Conservation (phyloP, 1,139 yeast species). For the Lodderomyces beijingensis region DNA sequence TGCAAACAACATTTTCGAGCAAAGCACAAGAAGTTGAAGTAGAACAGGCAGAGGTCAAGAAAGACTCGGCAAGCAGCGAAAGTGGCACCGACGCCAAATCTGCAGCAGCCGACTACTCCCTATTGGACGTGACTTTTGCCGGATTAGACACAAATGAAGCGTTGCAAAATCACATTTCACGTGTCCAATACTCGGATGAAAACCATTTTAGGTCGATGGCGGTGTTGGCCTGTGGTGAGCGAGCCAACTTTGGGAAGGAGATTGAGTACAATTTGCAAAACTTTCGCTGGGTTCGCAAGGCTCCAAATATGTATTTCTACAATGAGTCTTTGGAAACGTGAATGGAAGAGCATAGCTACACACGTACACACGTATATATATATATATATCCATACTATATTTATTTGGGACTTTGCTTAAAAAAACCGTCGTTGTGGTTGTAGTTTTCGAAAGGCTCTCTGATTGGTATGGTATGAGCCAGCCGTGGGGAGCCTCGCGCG, state of each 20-base stretch:
- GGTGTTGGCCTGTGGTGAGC: conserved; percentile 37
- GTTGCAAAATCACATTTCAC: conserved; percentile 8
- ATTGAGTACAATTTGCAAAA: conserved; percentile 25
- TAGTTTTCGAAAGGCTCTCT: no score
- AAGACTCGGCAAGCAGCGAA: neutral
- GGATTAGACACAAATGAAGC: conserved; percentile 5
- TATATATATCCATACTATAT: no score
- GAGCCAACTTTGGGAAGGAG: conserved; percentile 18
- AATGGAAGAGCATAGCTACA: no score
- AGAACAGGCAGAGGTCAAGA: neutral
- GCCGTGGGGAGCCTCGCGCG: no score
- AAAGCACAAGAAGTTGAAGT: neutral
- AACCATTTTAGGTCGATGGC: conserved; percentile 25
- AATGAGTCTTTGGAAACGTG: conserved; percentile 23
- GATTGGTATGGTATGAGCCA: no score
- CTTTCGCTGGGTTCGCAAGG: conserved; percentile 21
- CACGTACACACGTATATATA: neutral
- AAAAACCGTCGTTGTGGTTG: no score
- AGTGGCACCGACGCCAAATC: neutral
- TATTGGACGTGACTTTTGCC: conserved; percentile 1
- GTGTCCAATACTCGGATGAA: conserved; percentile 8
- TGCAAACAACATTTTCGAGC: neutral
- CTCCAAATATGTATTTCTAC: conserved; percentile 34
- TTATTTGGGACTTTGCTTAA: no score
- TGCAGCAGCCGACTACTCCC: neutral